These are phyloP conservation scores for Starmerella apis DNA, from an alignment of 805 yeast genomes.

Conservation along the genomic window DNA sequence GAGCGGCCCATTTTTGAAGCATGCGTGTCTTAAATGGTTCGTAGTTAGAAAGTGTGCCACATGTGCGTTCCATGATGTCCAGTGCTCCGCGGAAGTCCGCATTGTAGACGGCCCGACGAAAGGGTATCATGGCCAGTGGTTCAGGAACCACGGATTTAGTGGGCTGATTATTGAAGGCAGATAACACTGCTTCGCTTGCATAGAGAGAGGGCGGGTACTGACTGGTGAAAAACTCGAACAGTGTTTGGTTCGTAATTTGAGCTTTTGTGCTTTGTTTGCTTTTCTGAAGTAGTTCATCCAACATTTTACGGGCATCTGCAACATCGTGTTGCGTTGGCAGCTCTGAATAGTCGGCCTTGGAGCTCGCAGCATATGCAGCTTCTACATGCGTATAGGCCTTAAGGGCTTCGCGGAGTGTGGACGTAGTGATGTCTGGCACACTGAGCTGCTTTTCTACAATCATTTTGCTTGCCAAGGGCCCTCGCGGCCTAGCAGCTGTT, in stretches of 20 bases:
- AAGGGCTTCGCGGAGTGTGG: constrained; percentile 22
- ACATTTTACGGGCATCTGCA: constrained; percentile 23
- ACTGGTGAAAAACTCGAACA: constrained; percentile 24
- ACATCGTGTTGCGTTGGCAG: constrained; percentile 19
- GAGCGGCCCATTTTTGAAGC: constrained; percentile 31
- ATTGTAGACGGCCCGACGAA: constrained; percentile 47
- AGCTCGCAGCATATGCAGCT: constrained; percentile 18
- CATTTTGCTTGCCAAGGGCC: background rate
- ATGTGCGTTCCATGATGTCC: constrained; percentile 48
- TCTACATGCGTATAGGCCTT: constrained; percentile 26
- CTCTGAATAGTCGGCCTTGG: constrained; percentile 21
- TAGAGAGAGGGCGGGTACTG: constrained; percentile 24
- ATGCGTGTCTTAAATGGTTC: constrained; percentile 31
- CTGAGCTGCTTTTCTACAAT: constrained; percentile 5
- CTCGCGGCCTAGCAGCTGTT: background rate
- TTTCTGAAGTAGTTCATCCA: constrained; percentile 19
- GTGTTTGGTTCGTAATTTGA: constrained; percentile 17
- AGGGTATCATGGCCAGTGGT: constrained; percentile 46
- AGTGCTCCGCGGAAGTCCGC: constrained; percentile 51
- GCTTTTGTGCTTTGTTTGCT: background rate
- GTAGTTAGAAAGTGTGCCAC: constrained; percentile 46
- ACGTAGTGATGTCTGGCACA: constrained; percentile 1
- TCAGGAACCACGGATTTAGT: constrained; percentile 17
- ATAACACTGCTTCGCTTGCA: constrained; percentile 22
- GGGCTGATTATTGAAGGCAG: constrained; percentile 18